These are phyloP conservation scores for Crithidia mellificae DNA, from an alignment of 208 protist species.

Conservation along the genomic window DNA sequence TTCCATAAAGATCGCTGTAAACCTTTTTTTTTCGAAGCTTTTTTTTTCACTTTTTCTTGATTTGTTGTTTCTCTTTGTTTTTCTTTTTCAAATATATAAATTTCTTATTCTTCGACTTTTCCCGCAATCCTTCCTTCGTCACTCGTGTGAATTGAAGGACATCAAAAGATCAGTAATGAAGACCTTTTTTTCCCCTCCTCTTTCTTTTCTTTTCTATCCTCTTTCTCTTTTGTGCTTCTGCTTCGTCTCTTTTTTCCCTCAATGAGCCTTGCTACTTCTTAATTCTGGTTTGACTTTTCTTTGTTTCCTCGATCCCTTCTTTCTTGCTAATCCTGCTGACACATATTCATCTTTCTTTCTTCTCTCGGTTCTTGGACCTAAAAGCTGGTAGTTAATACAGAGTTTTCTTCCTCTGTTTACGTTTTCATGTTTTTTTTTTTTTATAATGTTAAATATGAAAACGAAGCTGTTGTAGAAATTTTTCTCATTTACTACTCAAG, in stretches of 20 bases:
- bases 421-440: conserved; percentile 8
- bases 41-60: neutral
- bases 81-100: neutral
- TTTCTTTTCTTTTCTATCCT: neutral
- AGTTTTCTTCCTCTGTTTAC: neutral
- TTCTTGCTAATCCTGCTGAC: neutral
- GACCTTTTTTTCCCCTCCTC: neutral
- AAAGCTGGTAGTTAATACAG: too few species aligned
- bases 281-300: neutral
- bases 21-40: neutral
- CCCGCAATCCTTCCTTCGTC: too few species aligned
- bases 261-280: too few species aligned
- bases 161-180: neutral
- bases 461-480: too few species aligned
- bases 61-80: conserved; percentile 2
- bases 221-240: conserved; percentile 3
- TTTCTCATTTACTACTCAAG: too few species aligned
- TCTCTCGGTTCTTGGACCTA: too few species aligned
- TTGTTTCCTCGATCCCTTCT: neutral
- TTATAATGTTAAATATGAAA: too few species aligned
- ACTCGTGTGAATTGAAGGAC: neutral
- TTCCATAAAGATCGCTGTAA: neutral
- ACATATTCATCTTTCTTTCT: neutral
- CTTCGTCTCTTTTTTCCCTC: too few species aligned
- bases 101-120: too few species aligned